Evolutionary conservation across 1,139 yeast species (phyloP).

Genomic region (Suhomyces terraborum): DNA sequence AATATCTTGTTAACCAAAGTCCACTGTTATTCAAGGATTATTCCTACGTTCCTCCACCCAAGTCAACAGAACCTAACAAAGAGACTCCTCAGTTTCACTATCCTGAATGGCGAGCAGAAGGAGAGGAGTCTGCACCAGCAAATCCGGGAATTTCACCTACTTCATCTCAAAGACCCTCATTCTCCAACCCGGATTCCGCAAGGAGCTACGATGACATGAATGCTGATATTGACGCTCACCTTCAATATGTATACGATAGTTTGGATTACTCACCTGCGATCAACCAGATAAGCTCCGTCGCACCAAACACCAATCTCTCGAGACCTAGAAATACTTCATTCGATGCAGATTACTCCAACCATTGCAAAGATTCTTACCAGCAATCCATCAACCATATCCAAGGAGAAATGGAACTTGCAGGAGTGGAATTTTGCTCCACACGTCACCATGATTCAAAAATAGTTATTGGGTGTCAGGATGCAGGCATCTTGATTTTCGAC

Average conservation of each 20-base stretch:
- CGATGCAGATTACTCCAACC: conserved; percentile 13
- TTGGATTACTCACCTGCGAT: conserved; percentile 18
- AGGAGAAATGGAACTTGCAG: conserved; percentile 51
- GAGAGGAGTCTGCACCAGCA: background rate
- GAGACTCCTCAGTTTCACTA: conserved; percentile 26
- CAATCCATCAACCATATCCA: conserved; percentile 37
- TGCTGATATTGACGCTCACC: conserved; percentile 15
- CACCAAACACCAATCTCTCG: conserved; percentile 1
- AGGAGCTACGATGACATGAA: conserved; percentile 8
- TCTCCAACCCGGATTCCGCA: conserved; percentile 10
- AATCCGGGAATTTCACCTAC: conserved; percentile 18
- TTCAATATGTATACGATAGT: conserved; percentile 19
- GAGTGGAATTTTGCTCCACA: conserved; percentile 38
- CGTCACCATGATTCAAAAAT: conserved; percentile 30
- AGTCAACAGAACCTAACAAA: conserved; percentile 10
- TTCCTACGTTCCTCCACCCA: conserved; percentile 34
- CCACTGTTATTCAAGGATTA: conserved; percentile 44
- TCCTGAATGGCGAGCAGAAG: conserved; percentile 26
- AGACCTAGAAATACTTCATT: background rate
- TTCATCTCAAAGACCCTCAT: conserved; percentile 19
- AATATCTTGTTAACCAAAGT: conserved; percentile 40
- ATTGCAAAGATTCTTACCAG: conserved; percentile 21
- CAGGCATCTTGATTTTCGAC: conserved; percentile 48
- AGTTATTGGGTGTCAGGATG: conserved; percentile 46
- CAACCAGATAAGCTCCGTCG: conserved; percentile 4